Base-by-base conservation (phyloP, 192 early-diverging fungal genomes). In the Blastocladiella britannica region DNA sequence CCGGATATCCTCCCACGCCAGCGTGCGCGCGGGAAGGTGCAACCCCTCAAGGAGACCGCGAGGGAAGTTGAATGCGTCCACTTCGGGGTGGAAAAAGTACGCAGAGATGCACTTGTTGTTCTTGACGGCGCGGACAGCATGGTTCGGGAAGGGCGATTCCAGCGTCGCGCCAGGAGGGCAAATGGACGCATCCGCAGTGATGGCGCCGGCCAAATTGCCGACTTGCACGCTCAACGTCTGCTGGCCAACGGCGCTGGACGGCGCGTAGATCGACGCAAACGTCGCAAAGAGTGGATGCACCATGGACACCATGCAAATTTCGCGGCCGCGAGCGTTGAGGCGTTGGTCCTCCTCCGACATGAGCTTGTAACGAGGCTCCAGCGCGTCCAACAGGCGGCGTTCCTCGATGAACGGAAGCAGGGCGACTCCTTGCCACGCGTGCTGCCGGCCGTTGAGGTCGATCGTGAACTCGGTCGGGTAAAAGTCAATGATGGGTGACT, bases 371-470 rank as follows among this genome's bases (percentile, higher is more conserved):
- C 37, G 37, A 9, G 12, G 15, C 15, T 72, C 64, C 77, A 99
- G 86, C 0, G 89, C 93, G 12, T 70, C 61, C 54, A 88, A 66
- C 30, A 99, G 75, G 53, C 89, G 74, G n/a, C 79, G 66, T 60
- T 90, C 79, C 54, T 99, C 89, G 56, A 97, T 95, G 65, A 99
- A 99, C 12, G 92, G 87, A 54, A 99, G 84, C 53, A 88, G 79
- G 22, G 93, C 92, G n/a, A 99, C 82, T 20, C 89, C 93, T 71
- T 99, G 91, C 92, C 93, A 99, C 3, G 84, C 81, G 70, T 88
- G 84, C 65, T 93, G 93, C 74, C 97, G 97, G 59, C 95, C 95
- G 65, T 99, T 99, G 75, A 95, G 72, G 61, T 98, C 95, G 20
- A 87, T 71, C 4, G 83, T 82, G 69, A 98, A 96, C 26, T 85